Base-by-base conservation (phyloP, 2,329 filamentous ascomycete species). In the Chaetothyriales sp. region DNA sequence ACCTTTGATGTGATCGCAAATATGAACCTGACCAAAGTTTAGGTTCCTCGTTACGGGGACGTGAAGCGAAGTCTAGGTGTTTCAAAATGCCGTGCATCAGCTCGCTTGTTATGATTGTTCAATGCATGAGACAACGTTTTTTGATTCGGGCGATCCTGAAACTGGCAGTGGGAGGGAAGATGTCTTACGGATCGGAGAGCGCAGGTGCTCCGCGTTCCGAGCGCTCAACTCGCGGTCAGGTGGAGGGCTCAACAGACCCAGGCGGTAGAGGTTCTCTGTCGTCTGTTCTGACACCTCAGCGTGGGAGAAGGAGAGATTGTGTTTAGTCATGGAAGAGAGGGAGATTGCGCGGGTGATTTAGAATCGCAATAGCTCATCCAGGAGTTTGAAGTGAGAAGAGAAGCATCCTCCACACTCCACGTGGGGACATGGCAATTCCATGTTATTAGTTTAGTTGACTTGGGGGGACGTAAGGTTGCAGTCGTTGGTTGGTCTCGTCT, bases 201-300 rank as follows among this genome's bases (percentile, higher is more conserved):
- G 55, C 44, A 48, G 47, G 22, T 51, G 36, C 46, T 53, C 53
- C 19, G 49, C 46, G 47, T 28, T 52, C 20, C 20, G 12, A 39
- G 26, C 43, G 43, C 53, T 50, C 39, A 51, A 52, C 48, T 56
- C 55, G 44, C 50, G 48, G 44, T 53, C 51, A 22, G 50, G 47
- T 49, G 58, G 54, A 46, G 55, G 55, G 43, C 47, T 58, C 46
- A 60, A 55, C 19, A 60, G 55, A 44, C 59, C 59, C 46, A 60
- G 47, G n/a, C 57, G 55, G 50, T 59, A 57, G 49, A 60, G 55
- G 50, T 58, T 59, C 50, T 60, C 50, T 46, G 54, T 53, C 12
- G 58, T 54, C 44, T 51, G 52, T 49, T 48, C 50, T n/a, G 54
- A 53, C 50, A 52, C 52, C 51, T 53, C 52, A 47, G 47, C 50